phyloP scores from a whole-genome alignment of 768 basidiomycete genomes.

The Lactarius psammicola region DNA sequence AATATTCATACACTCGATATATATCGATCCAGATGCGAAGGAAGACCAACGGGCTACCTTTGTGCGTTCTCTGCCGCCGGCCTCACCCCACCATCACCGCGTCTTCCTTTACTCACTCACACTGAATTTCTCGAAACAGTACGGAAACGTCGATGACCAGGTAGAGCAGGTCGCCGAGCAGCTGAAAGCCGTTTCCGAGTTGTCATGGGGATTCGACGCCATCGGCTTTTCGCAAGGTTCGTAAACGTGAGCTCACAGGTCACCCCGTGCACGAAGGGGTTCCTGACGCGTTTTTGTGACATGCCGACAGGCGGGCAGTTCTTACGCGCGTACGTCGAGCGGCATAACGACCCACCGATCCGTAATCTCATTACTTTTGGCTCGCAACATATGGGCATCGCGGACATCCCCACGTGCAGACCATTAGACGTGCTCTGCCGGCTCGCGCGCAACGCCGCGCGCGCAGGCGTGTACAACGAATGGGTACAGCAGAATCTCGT shows the following conservation, averaged over 20 bases:
- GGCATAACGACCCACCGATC: constrained; percentile 68
- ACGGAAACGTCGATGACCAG: constrained; percentile 75
- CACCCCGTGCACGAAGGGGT: background rate
- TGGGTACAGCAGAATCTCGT: constrained; percentile 79
- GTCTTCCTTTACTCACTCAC: background rate
- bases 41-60: constrained; percentile 69
- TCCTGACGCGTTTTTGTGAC: background rate
- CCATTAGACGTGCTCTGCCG: constrained; percentile 69
- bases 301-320: constrained; percentile 67
- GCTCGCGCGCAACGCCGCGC: constrained; percentile 58
- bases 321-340: constrained; percentile 78
- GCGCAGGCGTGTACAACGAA: constrained; percentile 61
- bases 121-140: constrained; percentile 43
- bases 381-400: constrained; percentile 83
- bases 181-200: constrained; percentile 59
- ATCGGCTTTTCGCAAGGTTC: constrained; percentile 87
- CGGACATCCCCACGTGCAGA: constrained; percentile 67
- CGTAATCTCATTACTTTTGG: constrained; percentile 86
- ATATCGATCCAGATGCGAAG: constrained; percentile 58
- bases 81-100: background rate
- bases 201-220: constrained; percentile 74
- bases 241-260: constrained; percentile 4
- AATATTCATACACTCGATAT: constrained; percentile 75
- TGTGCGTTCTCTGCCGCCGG: constrained; percentile 47
- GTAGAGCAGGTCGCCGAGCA: constrained; percentile 63